Evolutionary conservation across 495 filamentous ascomycete species (phyloP).

Genomic region (Cairneyella variabilis): DNA sequence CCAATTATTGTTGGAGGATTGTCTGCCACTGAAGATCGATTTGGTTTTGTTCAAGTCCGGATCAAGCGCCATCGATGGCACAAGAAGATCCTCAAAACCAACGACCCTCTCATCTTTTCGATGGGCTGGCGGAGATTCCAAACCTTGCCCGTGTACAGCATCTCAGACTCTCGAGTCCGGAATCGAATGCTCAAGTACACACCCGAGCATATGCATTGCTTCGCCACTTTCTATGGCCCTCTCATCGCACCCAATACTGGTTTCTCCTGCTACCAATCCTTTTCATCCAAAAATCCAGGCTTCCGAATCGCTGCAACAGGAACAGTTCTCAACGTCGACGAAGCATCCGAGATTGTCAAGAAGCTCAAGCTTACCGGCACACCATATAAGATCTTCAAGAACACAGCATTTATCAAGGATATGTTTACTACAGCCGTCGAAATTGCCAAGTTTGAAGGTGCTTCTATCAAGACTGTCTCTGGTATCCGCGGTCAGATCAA

Average conservation of each 20-base stretch:
- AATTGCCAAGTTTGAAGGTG: conserved; percentile 97
- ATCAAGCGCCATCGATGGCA: conserved; percentile 99
- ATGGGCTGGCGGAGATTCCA: conserved; percentile 98
- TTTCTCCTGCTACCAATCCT: conserved; percentile 89
- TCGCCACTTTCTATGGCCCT: conserved; percentile 90
- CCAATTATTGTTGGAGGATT: conserved; percentile 89
- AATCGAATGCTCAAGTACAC: conserved; percentile 96
- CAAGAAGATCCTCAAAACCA: conserved; percentile 97
- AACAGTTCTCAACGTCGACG: conserved; percentile 87
- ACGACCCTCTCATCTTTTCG: conserved; percentile 94
- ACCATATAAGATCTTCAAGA: conserved; percentile 98
- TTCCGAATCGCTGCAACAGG: conserved; percentile 95
- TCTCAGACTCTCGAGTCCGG: conserved; percentile 84
- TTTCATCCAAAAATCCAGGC: conserved; percentile 81
- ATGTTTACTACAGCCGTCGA: conserved; percentile 94
- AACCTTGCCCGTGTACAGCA: conserved; percentile 86
- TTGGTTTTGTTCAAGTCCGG: conserved; percentile 89
- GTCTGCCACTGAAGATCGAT: conserved; percentile 86
- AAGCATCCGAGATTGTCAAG: conserved; percentile 94
- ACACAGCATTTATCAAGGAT: conserved; percentile 97
- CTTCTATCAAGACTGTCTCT: conserved; percentile 90
- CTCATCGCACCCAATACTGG: conserved; percentile 93
- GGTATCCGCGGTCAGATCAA: conserved; percentile 97
- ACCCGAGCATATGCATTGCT: conserved; percentile 97
- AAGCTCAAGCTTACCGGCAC: conserved; percentile 93